These are phyloP conservation scores for Dryas octopetala DNA, from an alignment of 306 rosid genomes.

Conservation along the genomic window DNA sequence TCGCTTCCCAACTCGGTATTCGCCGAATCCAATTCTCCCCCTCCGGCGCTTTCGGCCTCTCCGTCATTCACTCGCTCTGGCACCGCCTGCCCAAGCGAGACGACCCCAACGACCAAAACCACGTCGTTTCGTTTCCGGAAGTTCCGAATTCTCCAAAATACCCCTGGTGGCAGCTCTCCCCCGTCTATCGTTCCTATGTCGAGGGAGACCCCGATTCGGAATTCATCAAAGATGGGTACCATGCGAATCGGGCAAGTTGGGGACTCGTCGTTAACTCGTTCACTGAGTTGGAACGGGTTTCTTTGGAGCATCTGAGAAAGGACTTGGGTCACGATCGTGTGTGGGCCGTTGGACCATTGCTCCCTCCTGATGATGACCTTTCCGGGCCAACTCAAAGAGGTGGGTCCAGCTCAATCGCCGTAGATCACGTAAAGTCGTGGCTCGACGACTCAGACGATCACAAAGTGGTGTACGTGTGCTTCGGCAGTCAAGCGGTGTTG, in stretches of 20 bases:
- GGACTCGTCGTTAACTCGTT: conserved; percentile 55
- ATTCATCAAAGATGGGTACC: conserved; percentile 4
- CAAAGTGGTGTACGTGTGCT: conserved; percentile 48
- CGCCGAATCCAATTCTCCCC: conserved; percentile 44
- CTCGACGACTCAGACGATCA: conserved; percentile 28
- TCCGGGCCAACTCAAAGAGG: conserved; percentile 14
- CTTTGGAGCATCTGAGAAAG: conserved; percentile 30
- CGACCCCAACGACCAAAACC: conserved; percentile 20
- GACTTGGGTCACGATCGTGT: conserved; percentile 44
- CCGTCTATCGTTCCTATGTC: conserved; percentile 34
- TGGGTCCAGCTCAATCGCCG: conserved; percentile 31
- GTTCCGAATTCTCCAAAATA: conserved; percentile 43
- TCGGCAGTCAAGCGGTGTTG: conserved; percentile 42
- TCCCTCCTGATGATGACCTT: conserved; percentile 24
- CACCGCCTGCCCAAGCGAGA: not conserved
- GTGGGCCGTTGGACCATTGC: conserved; percentile 56
- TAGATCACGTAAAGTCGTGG: conserved; percentile 38
- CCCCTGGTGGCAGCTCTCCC: conserved; percentile 67
- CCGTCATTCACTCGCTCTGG: conserved; percentile 38
- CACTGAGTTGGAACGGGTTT: conserved; percentile 33
- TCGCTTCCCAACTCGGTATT: conserved; percentile 41
- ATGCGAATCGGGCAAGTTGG: conserved; percentile 36
- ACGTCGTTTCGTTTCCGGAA: conserved; percentile 25
- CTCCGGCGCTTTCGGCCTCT: conserved; percentile 40
- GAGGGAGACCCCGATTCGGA: conserved; percentile 30